phyloP scores from a whole-genome alignment of 805 yeast genomes.

The Teunomyces tritomae region DNA sequence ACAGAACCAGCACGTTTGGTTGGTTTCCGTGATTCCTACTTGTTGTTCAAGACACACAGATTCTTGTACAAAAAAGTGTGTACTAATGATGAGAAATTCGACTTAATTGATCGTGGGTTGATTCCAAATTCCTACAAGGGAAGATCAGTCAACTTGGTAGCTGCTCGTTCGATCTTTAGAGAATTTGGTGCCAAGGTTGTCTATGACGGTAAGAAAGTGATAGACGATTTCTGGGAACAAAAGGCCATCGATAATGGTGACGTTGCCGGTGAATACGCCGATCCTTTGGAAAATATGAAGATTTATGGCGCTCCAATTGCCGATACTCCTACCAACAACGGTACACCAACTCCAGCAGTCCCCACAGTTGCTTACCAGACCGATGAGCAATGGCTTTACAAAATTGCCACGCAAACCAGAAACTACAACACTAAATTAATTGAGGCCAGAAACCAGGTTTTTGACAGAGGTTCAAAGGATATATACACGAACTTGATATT shows the following conservation, averaged over 20 bases:
- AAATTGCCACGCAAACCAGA: slow-evolving; percentile 76
- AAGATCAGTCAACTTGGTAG: slow-evolving; percentile 81
- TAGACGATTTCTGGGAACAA: slow-evolving; percentile 86
- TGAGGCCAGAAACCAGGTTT: slow-evolving; percentile 54
- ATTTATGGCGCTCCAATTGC: slow-evolving; percentile 8
- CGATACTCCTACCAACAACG: slow-evolving; percentile 8
- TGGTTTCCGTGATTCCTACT: slow-evolving; percentile 89
- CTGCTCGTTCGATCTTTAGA: slow-evolving; percentile 84
- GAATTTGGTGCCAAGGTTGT: slow-evolving; percentile 90
- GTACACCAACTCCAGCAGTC: slow-evolving; percentile 39
- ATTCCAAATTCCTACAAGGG: slow-evolving; percentile 91
- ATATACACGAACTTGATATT: slow-evolving; percentile 81
- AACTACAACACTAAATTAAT: slow-evolving; percentile 64
- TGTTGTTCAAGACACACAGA: slow-evolving; percentile 83
- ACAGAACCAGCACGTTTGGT: slow-evolving; percentile 96
- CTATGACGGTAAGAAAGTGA: slow-evolving; percentile 72
- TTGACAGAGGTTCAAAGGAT: slow-evolving; percentile 65
- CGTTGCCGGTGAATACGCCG: slow-evolving; percentile 68
- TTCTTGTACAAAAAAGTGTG: slow-evolving; percentile 71
- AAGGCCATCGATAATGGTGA: slow-evolving; percentile 58
- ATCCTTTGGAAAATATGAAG: slow-evolving; percentile 52
- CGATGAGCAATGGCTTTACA: slow-evolving; percentile 80
- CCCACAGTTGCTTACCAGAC: slow-evolving; percentile 43
- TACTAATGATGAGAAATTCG: slow-evolving; percentile 75
- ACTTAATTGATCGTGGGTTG: slow-evolving; percentile 73